Evolutionary conservation across 352 stramenopile genomes (phyloP), one percentile per base, ranked within the genome.

Genomic region (Phytophthora cajani): DNA sequence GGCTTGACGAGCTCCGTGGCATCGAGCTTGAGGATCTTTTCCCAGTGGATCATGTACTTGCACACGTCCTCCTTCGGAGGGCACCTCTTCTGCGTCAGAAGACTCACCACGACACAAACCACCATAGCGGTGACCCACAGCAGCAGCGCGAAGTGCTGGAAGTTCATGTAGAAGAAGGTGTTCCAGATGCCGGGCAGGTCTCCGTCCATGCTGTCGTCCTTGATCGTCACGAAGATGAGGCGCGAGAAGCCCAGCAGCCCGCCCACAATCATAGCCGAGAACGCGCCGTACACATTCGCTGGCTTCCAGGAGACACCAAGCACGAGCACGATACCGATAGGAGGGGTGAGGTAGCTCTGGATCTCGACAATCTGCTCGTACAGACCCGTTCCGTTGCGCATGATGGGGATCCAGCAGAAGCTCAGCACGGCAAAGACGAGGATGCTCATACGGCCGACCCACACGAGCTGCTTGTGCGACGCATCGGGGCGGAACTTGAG

Each of bases 101-200:
- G 58, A 65, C 81, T 87, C 21, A 90, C 78, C 51, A 77, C 54
- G 19, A 91, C 69, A 53, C 81, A 87, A n/a, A 89, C 69, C 19
- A 85, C 36, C 53, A 80, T 58, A 2, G 79, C 67, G 14, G 73
- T 82, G 58, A 82, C 59, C 81, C 79, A 90, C 46, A 88, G 71
- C 51, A 91, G 49, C 68, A 85, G 72, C 2, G 83, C 80, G 65
- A 88, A 91, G 69, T 89, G 81, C 69, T 88, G 76, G 64, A 91
- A 91, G 68, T 89, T 86, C 74, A 91, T 87, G 72, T 87, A 87
- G 62, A 89, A 89, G 55, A 89, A 91, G 0, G 71, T 74, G 61
- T 91, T 79, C 44, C 74, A 62, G 17, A 86, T 60, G 12, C 19
- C 58, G 5, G 80, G 75, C n/a, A 85, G 69, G 14, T 80, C 61